These are phyloP conservation scores for Hypsizygus ulmarius DNA, from an alignment of 1,284 basidiomycete genomes.

Conservation along the genomic window DNA sequence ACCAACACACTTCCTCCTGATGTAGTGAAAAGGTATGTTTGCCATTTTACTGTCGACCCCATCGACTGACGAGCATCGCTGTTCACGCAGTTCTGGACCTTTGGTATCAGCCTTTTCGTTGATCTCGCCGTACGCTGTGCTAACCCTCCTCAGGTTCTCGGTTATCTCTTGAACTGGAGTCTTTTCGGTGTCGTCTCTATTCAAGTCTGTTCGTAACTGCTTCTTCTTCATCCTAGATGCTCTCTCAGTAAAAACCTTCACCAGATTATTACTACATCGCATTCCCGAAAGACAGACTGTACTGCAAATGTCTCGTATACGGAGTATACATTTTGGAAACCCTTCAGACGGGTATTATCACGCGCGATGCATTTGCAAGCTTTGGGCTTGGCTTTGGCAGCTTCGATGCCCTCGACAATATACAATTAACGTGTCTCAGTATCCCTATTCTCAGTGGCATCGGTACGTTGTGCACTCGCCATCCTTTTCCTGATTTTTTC, in stretches of 20 bases:
- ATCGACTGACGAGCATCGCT: neutral
- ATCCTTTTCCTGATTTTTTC: neutral
- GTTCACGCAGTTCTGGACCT: constrained; percentile 16
- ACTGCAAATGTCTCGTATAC: constrained; percentile 22
- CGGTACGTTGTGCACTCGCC: constrained; percentile 13
- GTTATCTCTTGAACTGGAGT: constrained; percentile 23
- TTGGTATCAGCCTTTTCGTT: constrained; percentile 8
- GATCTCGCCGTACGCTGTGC: neutral
- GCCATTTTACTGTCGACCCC: neutral
- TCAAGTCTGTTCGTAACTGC: constrained; percentile 21
- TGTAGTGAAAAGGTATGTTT: constrained; percentile 15
- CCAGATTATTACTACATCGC: constrained; percentile 25
- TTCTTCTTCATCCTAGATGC: neutral
- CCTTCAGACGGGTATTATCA: constrained; percentile 22
- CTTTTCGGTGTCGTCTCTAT: constrained; percentile 22
- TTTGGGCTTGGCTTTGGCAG: constrained; percentile 23
- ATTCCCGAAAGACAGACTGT: constrained; percentile 21
- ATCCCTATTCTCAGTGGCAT: constrained; percentile 24
- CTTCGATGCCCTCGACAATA: constrained; percentile 18
- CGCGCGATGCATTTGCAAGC: constrained; percentile 21
- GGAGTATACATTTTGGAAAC: constrained; percentile 21
- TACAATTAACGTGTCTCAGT: constrained; percentile 19
- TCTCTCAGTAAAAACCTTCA: neutral
- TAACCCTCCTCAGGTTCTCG: constrained; percentile 18
- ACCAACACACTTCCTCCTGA: constrained; percentile 10